These are phyloP conservation scores for Xylaria sp. DNA, from an alignment of 2,329 filamentous ascomycete genomes.

Conservation along the genomic window DNA sequence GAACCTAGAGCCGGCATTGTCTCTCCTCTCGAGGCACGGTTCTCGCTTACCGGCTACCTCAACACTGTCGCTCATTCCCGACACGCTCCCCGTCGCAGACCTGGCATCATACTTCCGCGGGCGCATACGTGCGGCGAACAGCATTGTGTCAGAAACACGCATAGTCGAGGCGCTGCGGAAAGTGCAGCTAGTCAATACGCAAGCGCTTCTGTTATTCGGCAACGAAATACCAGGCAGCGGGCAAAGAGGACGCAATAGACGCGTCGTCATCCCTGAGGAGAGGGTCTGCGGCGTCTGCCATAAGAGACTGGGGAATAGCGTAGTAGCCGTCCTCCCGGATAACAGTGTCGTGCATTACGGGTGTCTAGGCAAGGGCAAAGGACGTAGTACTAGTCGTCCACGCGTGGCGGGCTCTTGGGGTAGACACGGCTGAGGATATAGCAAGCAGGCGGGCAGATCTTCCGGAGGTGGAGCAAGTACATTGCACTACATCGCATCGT, in stretches of 20 bases:
- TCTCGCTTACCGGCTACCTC: constrained; percentile 88
- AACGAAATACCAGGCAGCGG: constrained; percentile 65
- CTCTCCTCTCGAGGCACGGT: constrained; percentile 90
- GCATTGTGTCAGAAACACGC: constrained; percentile 80
- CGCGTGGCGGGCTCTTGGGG: constrained; percentile 51
- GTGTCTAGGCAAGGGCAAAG: constrained; percentile 65
- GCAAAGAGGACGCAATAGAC: constrained; percentile 65
- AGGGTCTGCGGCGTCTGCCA: constrained; percentile 91
- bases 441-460: not conserved
- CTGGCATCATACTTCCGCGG: constrained; percentile 92
- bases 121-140: constrained; percentile 87
- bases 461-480: not conserved
- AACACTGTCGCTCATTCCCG: constrained; percentile 86
- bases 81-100: constrained; percentile 78
- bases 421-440: constrained; percentile 37
- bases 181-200: constrained; percentile 80
- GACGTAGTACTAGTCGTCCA: constrained; percentile 50
- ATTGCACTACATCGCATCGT: constrained; percentile 31
- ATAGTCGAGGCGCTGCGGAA: constrained; percentile 81
- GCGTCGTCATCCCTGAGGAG: constrained; percentile 88
- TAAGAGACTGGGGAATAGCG: constrained; percentile 90
- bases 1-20: constrained; percentile 81
- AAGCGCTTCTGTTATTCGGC: constrained; percentile 78
- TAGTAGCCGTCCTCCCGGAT: constrained; percentile 89
- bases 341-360: constrained; percentile 84